Conservation (phyloP, 495 filamentous ascomycete species). For the Penicillium malachiteum region DNA sequence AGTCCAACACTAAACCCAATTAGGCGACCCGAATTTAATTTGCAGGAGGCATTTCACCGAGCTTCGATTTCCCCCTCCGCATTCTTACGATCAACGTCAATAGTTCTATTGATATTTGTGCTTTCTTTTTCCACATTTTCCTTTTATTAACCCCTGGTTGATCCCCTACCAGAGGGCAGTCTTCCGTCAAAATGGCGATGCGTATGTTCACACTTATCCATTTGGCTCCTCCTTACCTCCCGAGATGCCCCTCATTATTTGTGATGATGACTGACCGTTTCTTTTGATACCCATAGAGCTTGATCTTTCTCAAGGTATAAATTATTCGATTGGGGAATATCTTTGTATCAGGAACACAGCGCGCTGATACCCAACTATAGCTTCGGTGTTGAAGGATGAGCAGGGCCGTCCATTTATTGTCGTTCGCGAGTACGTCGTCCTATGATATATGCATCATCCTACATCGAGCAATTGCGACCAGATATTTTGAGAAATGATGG, state of each 20-base stretch:
- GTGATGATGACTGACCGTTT: conserved; percentile 27
- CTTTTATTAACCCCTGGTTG: conserved; percentile 11
- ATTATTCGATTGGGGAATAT: neutral
- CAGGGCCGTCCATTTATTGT: conserved; percentile 96
- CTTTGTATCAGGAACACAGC: neutral
- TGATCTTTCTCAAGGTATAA: conserved; percentile 71
- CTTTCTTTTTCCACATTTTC: conserved; percentile 13
- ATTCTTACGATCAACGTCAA: conserved; percentile 15
- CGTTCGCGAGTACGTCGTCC: conserved; percentile 83
- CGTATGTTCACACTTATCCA: conserved; percentile 37
- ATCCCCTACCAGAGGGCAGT: conserved; percentile 35
- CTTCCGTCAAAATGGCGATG: conserved; percentile 61
- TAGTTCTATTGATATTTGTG: conserved; percentile 12
- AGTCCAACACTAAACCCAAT: conserved; percentile 35
- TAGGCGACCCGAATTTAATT: conserved; percentile 38
- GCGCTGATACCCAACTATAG: conserved; percentile 44
- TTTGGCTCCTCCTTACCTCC: conserved; percentile 23
- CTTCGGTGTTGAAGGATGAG: conserved; percentile 84
- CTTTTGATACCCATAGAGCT: conserved; percentile 50
- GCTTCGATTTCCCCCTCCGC: conserved; percentile 22
- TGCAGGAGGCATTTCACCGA: conserved; percentile 14
- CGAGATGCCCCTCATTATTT: conserved; percentile 37
- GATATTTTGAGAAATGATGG: neutral
- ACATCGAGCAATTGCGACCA: conserved; percentile 1
- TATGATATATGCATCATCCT: conserved; percentile 11